Evolutionary conservation across 257 asterid species (phyloP).

Genomic region (Salvia rosmarinus): DNA sequence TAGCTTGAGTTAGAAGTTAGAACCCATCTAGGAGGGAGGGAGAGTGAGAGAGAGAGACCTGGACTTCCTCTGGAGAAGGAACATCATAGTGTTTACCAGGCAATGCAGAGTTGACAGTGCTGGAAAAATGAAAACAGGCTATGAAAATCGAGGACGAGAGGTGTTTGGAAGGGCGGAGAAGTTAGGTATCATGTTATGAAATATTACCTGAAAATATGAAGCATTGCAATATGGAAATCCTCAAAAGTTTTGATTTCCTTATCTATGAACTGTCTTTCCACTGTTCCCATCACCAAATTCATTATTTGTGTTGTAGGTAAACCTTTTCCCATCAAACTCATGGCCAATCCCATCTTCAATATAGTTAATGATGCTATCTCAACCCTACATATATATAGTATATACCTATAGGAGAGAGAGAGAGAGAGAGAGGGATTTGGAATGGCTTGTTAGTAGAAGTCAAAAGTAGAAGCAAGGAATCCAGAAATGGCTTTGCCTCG

Average conservation of each 20-base stretch:
- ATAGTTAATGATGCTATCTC: not conserved
- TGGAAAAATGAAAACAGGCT: conserved; percentile 33
- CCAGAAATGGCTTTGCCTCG: conserved; percentile 43
- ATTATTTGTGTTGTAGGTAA: conserved; percentile 67
- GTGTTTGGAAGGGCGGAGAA: too few relatives aligned
- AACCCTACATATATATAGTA: conserved; percentile 19
- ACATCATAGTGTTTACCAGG: conserved; percentile 86
- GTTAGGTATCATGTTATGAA: too few relatives aligned
- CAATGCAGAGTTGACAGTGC: conserved; percentile 74
- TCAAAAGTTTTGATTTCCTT: conserved; percentile 53
- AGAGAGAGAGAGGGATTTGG: conserved; percentile 36
- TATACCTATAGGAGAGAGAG: not conserved
- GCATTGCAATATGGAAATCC: conserved; percentile 69
- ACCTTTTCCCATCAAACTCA: conserved; percentile 82
- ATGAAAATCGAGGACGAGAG: not conserved
- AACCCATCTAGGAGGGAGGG: conserved; percentile 11
- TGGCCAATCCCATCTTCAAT: conserved; percentile 64
- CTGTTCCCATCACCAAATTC: conserved; percentile 65
- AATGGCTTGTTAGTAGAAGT: conserved; percentile 44
- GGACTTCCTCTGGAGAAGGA: conserved; percentile 56
- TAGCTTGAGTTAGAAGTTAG: conserved; percentile 32
- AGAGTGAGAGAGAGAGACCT: conserved; percentile 54
- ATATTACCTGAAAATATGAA: conserved; percentile 65
- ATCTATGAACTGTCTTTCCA: conserved; percentile 58
- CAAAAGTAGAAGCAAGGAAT: conserved; percentile 58